A percentile compares a stretch with the other conserved stretches of the same genome.
These are phyloP conservation scores for Mortierella sp. DNA, from an alignment of 371 early-diverging fungal genomes.

Conservation along the genomic window DNA sequence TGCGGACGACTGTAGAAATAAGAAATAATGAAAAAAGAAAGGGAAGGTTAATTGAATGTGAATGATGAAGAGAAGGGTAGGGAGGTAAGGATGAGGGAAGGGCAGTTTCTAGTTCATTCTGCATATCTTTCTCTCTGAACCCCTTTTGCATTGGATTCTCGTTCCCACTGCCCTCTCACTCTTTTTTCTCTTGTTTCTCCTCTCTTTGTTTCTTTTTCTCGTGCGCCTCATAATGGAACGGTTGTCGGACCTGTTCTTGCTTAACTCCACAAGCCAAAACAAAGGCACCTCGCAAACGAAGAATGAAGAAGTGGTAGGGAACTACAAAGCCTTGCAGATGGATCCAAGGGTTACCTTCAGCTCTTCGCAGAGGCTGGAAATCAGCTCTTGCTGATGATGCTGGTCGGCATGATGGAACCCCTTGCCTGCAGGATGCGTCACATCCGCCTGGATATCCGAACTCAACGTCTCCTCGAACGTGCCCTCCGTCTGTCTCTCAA, in stretches of 20 bases:
- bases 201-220: not conserved
- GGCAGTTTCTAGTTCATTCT: not conserved
- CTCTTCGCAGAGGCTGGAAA: constrained; percentile 39
- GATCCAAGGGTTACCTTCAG: constrained; percentile 36
- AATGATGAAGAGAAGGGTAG: not conserved
- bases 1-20: not conserved
- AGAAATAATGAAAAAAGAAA: not conserved
- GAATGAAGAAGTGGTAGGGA: not conserved
- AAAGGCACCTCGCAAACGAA: not conserved
- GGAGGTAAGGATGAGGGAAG: not conserved
- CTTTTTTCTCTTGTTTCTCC: not conserved
- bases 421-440: constrained; percentile 20
- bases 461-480: constrained; percentile 38
- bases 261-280: not conserved
- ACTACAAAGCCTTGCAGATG: not conserved
- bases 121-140: not conserved
- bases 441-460: constrained; percentile 35
- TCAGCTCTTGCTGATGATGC: constrained; percentile 25
- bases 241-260: not conserved
- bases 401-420: not conserved
- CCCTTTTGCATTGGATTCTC: not conserved
- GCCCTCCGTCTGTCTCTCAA: not conserved
- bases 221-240: not conserved
- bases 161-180: not conserved
- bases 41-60: constrained; percentile 3